Conservation (phyloP, 768 basidiomycete genomes). For the Sistotremastrum niveocremeum region DNA sequence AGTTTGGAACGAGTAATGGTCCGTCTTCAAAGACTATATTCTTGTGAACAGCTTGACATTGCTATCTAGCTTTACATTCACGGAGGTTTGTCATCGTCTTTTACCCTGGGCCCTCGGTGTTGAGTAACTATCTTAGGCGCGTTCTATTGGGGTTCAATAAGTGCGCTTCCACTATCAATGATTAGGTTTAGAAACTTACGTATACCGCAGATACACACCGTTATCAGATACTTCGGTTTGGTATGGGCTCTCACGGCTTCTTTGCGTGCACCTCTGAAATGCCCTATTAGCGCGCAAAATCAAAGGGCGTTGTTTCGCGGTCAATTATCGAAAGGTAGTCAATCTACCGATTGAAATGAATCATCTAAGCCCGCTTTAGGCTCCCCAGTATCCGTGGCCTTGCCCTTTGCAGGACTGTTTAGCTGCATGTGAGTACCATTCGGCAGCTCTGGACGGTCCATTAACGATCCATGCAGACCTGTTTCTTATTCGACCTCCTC, state of each 20-base stretch:
- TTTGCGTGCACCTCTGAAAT: conserved; percentile 35
- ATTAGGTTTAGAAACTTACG: conserved; percentile 17
- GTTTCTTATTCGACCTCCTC: conserved; percentile 81
- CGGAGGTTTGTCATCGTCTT: conserved; percentile 37
- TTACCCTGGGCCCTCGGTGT: not conserved
- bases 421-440: conserved; percentile 55
- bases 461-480: conserved; percentile 37
- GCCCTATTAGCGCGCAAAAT: conserved; percentile 86
- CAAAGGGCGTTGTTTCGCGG: conserved; percentile 77
- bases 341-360: conserved; percentile 20
- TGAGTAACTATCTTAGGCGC: conserved; percentile 26
- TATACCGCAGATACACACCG: conserved; percentile 36
- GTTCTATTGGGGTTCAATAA: conserved; percentile 66
- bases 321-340: conserved; percentile 31
- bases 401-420: conserved; percentile 82
- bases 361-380: conserved; percentile 24
- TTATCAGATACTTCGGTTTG: conserved; percentile 45
- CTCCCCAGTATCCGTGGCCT: conserved; percentile 95
- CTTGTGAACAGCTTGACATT: not conserved
- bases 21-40: conserved; percentile 2
- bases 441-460: not conserved
- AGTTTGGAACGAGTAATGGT: conserved; percentile 45
- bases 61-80: conserved; percentile 49
- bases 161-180: conserved; percentile 70
- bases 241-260: conserved; percentile 16